Conservation (phyloP, 495 filamentous ascomycete genomes). For the Tuber magnatum region DNA sequence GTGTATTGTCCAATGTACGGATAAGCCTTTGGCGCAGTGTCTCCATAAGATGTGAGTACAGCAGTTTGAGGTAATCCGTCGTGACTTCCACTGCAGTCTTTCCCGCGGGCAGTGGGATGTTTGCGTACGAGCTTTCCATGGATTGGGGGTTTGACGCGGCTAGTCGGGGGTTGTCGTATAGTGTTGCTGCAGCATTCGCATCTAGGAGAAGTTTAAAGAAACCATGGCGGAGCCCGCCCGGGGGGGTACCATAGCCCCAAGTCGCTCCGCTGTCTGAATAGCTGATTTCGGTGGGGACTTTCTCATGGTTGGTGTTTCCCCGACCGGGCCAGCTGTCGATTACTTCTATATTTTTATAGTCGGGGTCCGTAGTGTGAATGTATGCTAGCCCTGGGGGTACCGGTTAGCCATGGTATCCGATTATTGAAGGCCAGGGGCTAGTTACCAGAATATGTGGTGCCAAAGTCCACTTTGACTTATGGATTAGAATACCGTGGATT, state of each 20-base stretch:
- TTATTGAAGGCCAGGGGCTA: not conserved
- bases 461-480: constrained; percentile 19
- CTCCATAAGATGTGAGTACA: constrained; percentile 22
- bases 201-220: constrained; percentile 26
- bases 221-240: constrained; percentile 6
- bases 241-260: constrained; percentile 24
- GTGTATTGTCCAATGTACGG: constrained; percentile 23
- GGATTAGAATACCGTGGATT: not conserved
- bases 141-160: constrained; percentile 6
- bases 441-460: constrained; percentile 31
- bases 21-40: not conserved
- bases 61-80: constrained; percentile 13
- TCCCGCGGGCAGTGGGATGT: constrained; percentile 8
- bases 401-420: not conserved
- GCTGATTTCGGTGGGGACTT: constrained; percentile 19
- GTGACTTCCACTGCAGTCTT: constrained; percentile 11
- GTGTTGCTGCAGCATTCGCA: constrained; percentile 7
- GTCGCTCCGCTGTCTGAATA: not conserved
- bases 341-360: constrained; percentile 18
- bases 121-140: not conserved
- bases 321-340: constrained; percentile 22
- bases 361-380: constrained; percentile 1
- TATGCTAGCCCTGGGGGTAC: constrained; percentile 13
- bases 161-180: constrained; percentile 14
- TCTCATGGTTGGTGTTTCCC: constrained; percentile 8